A percentile compares a stretch with the other conserved stretches of the same genome.
These are phyloP conservation scores for Phlebopus sp. DNA, from an alignment of 1,284 basidiomycete species.

Conservation along the genomic window DNA sequence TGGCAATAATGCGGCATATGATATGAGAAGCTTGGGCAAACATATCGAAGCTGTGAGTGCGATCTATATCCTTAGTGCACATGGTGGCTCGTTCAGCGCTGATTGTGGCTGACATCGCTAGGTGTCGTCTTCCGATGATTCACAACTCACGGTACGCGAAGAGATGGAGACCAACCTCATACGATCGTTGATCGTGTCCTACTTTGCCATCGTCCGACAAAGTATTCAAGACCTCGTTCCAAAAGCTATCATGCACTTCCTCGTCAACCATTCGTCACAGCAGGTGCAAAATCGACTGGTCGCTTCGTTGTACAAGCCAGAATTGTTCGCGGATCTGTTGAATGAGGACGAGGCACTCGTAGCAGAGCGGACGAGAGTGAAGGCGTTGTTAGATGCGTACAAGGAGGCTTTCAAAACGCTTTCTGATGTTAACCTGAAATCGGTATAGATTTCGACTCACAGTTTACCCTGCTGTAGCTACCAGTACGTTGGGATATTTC, in stretches of 20 bases:
- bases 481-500: neutral
- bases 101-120: conserved; percentile 9
- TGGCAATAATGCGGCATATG: conserved; percentile 84
- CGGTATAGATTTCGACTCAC: conserved; percentile 46
- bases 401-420: conserved; percentile 93
- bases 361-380: conserved; percentile 89
- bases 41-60: conserved; percentile 87
- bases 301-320: conserved; percentile 89
- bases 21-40: conserved; percentile 98
- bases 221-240: conserved; percentile 97
- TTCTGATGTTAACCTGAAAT: conserved; percentile 74
- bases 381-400: conserved; percentile 94
- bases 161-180: conserved; percentile 97
- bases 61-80: neutral
- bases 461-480: neutral
- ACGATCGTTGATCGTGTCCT: conserved; percentile 90
- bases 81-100: conserved; percentile 4
- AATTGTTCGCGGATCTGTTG: conserved; percentile 87
- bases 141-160: conserved; percentile 72
- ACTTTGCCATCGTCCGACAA: conserved; percentile 95
- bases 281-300: conserved; percentile 96
- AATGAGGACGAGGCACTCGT: conserved; percentile 96
- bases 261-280: conserved; percentile 96
- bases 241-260: conserved; percentile 94
- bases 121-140: conserved; percentile 43